These are phyloP conservation scores for Chrysopogon serrulatus DNA, from an alignment of 176 grass and related monocot genomes.

Conservation along the genomic window DNA sequence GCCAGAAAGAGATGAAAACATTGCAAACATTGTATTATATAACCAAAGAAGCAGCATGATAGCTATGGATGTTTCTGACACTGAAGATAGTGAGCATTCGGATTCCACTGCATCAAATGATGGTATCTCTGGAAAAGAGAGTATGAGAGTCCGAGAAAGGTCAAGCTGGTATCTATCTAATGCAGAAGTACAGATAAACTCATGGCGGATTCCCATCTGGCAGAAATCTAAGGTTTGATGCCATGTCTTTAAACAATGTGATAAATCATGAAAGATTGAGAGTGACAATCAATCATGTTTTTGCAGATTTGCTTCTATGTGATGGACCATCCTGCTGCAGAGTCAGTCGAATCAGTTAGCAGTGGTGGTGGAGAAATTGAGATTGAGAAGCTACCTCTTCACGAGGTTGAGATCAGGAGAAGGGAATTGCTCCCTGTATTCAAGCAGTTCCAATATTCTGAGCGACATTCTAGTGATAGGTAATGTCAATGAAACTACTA, in stretches of 20 bases:
- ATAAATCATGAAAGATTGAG: constrained; percentile 7
- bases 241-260: constrained; percentile 13
- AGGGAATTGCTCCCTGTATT: constrained; percentile 93
- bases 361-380: constrained; percentile 72
- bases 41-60: constrained; percentile 52
- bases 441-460: constrained; percentile 72
- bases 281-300: constrained; percentile 22
- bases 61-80: constrained; percentile 57
- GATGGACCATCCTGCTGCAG: constrained; percentile 51
- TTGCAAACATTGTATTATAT: constrained; percentile 50
- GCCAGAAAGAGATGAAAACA: constrained; percentile 84
- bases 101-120: constrained; percentile 46
- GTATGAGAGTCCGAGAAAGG: constrained; percentile 49
- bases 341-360: constrained; percentile 29
- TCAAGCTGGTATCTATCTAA: constrained; percentile 92
- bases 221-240: constrained; percentile 93
- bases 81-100: constrained; percentile 55
- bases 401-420: constrained; percentile 80
- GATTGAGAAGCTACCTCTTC: constrained; percentile 71
- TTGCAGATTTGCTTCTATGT: constrained; percentile 90
- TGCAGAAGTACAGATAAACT: constrained; percentile 89
- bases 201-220: constrained; percentile 88
- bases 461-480: constrained; percentile 67
- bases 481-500: constrained; percentile 34
- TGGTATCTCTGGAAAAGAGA: constrained; percentile 50